Conservation (phyloP, 2,329 filamentous ascomycete species). For the Endocalyx cinctus region DNA sequence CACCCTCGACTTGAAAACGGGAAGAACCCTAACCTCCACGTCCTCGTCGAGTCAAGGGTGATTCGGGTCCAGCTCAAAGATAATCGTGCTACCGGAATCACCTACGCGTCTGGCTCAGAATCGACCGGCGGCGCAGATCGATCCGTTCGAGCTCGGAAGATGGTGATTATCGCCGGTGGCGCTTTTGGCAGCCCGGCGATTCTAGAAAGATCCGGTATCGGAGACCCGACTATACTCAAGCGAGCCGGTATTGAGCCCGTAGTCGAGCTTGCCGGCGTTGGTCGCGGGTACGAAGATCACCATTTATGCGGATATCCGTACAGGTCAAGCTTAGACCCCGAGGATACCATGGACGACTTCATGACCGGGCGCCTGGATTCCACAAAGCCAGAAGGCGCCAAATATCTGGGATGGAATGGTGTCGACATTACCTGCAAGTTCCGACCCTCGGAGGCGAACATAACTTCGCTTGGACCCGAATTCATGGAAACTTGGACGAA, state of each 20-base stretch:
- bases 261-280: neutral
- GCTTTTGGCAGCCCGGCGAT: neutral
- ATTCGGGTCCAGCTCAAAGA: neutral
- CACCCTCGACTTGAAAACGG: neutral
- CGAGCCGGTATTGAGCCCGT: neutral
- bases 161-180: neutral
- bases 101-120: neutral
- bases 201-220: neutral
- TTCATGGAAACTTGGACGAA: neutral
- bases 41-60: neutral
- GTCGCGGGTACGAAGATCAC: neutral
- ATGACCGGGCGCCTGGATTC: neutral
- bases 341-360: neutral
- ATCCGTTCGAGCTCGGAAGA: neutral
- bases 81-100: neutral
- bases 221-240: neutral
- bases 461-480: neutral
- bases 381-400: too few relatives aligned
- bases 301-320: neutral
- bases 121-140: neutral
- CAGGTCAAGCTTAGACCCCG: neutral
- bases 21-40: neutral
- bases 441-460: neutral
- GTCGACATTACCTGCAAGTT: neutral
- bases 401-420: neutral